Conservation (phyloP, 371 early-diverging fungal genomes). For the Capillidium heterosporum region DNA sequence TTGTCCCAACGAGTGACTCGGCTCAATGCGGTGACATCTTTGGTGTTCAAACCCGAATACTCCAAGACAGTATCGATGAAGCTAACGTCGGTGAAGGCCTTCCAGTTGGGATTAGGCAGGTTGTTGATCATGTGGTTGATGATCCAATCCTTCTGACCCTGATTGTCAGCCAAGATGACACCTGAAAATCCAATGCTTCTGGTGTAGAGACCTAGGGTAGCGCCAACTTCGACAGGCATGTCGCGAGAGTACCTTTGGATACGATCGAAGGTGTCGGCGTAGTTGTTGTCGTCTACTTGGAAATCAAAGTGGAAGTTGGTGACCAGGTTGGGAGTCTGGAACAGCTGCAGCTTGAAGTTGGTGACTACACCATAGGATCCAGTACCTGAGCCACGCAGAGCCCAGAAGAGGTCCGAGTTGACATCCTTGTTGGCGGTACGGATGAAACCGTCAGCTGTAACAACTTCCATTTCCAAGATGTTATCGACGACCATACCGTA, state of each 20-base stretch:
- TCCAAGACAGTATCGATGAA: background rate
- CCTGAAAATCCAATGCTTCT: background rate
- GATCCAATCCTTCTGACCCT: background rate
- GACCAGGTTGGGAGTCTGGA: slow-evolving; percentile 12
- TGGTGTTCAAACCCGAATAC: background rate
- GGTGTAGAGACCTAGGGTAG: background rate
- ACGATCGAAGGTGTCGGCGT: background rate
- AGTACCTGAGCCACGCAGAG: slow-evolving; percentile 20
- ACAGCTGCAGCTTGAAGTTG: slow-evolving; percentile 11
- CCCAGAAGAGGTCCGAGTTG: slow-evolving; percentile 21
- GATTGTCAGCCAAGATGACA: background rate
- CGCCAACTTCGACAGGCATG: background rate
- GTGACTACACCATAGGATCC: slow-evolving; percentile 20
- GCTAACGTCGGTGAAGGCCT: background rate
- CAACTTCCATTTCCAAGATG: slow-evolving; percentile 11
- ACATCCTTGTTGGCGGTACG: slow-evolving; percentile 6
- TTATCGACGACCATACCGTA: slow-evolving; percentile 17
- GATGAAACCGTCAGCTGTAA: slow-evolving; percentile 13
- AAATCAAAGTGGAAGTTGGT: slow-evolving; percentile 3
- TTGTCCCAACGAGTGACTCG: background rate
- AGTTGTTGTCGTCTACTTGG: background rate
- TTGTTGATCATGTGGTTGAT: background rate
- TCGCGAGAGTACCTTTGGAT: background rate
- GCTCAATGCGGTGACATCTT: background rate
- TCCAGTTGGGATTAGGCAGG: background rate